phyloP scores from a whole-genome alignment of 306 rosid species.

The Crotalaria pallida region DNA sequence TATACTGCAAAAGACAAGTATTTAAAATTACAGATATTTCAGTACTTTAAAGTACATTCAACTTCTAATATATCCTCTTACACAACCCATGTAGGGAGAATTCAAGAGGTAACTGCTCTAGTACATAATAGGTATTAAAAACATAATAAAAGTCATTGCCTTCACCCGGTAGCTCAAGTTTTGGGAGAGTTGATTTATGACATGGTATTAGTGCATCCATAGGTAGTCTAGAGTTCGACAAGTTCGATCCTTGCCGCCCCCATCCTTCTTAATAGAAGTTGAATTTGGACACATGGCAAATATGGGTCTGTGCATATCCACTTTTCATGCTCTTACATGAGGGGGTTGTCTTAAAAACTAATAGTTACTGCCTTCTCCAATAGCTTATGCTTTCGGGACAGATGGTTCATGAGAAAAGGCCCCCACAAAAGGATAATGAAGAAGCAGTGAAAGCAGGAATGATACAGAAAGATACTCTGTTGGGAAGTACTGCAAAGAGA shows the following conservation, averaged over 20 bases:
- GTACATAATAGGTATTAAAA: not conserved
- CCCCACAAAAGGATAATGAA: not conserved
- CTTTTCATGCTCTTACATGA: no score
- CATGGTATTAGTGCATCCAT: no score
- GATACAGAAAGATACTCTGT: no score
- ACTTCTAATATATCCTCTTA: not conserved
- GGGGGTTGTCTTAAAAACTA: no score
- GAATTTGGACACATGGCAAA: no score
- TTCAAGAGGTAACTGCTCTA: not conserved
- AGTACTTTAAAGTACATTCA: not conserved
- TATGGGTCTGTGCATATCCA: no score
- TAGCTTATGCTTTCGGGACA: no score
- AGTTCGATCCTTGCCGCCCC: no score
- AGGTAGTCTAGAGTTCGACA: no score
- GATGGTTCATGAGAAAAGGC: not conserved
- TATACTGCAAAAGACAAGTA: slow-evolving; percentile 61
- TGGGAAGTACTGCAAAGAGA: not conserved
- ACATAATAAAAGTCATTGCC: not conserved
- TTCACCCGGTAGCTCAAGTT: not conserved
- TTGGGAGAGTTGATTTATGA: no score
- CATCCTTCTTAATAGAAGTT: no score
- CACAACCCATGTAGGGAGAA: not conserved
- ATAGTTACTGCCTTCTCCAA: no score
- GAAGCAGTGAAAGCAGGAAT: not conserved
- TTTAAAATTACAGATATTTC: slow-evolving; percentile 13